A percentile compares a stretch with the other conserved stretches of the same genome.
Evolutionary conservation across 1,139 yeast genomes (phyloP).

Genomic region (Saccharomyces uvarum): DNA sequence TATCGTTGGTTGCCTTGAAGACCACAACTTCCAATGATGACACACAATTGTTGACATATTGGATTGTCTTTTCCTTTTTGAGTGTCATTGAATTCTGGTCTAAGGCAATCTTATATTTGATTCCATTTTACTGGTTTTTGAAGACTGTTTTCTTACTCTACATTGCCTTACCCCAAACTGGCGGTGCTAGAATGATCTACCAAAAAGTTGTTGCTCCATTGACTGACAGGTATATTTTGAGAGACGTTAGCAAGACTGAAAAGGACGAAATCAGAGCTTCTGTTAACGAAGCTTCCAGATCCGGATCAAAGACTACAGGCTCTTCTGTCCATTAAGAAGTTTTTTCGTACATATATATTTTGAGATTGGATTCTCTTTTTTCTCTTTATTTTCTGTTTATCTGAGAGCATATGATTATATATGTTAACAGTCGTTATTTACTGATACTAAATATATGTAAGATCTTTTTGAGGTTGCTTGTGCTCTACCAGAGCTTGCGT

Average conservation of each 20-base stretch:
- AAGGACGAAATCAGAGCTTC: constrained; percentile 36
- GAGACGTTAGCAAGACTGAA: constrained; percentile 12
- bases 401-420: background rate
- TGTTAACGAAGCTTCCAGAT: constrained; percentile 43
- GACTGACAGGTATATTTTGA: constrained; percentile 42
- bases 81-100: constrained; percentile 95
- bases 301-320: constrained; percentile 28
- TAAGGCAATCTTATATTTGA: constrained; percentile 81
- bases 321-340: constrained; percentile 13
- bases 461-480: background rate
- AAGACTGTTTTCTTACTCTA: constrained; percentile 83
- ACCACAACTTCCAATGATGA: constrained; percentile 65
- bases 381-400: background rate
- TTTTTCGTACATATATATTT: background rate
- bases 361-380: background rate
- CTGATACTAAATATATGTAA: background rate
- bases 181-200: constrained; percentile 78
- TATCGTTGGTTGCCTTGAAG: constrained; percentile 76
- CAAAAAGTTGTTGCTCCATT: constrained; percentile 59
- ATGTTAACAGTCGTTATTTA: background rate
- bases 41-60: constrained; percentile 80
- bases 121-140: constrained; percentile 92
- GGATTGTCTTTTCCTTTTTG: constrained; percentile 93
- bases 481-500: background rate
- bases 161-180: constrained; percentile 79